Base-by-base conservation (phyloP, 192 early-diverging fungal species). In the Backusella liffmaniae region DNA sequence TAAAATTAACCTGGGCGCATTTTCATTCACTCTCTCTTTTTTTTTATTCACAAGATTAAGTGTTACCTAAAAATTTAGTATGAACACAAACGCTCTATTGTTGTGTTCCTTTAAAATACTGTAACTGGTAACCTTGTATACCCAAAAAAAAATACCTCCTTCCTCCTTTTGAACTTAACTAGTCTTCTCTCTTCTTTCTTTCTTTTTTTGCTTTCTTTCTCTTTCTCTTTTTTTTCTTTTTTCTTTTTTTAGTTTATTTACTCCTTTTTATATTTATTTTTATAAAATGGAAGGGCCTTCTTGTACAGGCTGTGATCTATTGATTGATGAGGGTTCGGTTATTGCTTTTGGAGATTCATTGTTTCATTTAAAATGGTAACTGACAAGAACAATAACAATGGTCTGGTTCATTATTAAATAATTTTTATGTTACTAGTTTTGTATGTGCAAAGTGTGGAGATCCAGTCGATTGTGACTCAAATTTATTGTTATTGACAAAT, bases 281-380 rank as follows among this genome's bases (percentile, higher is more conserved):
- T 41, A 66, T 46, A 66, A 10, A 66, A 74, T 74, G 73, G 73
- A 74, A 42, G 83, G 82, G 66, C 84, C 88, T 34, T 76, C 74
- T 23, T 94, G 93, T 77, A 88, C 89, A 83, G 93, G 92, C 13
- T 94, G 93, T 75, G 77, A 86, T 46, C 79, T 80, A 30, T 76
- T 86, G 34, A 93, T 94, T 73, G 90, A 93, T 76, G 93, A 91
- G 53, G 92, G 92, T 51, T 91, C 89, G 70, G 93, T 92, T 29
- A 90, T 94, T 72, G 88, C 91, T 62, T 94, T 94, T 85, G 93
- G 91, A 18, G 93, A 94, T 53, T 90, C 91, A 34, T 84, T 94
- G 6, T 94, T 91, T 90, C 93, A 94, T 84, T 89, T 93, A 78
- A 85, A 92, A 73, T 94, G 93, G 93, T 92, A 92, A 84, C 84